These are phyloP conservation scores for Silene conica DNA, from an alignment of 148 eudicot genomes.

Conservation along the genomic window DNA sequence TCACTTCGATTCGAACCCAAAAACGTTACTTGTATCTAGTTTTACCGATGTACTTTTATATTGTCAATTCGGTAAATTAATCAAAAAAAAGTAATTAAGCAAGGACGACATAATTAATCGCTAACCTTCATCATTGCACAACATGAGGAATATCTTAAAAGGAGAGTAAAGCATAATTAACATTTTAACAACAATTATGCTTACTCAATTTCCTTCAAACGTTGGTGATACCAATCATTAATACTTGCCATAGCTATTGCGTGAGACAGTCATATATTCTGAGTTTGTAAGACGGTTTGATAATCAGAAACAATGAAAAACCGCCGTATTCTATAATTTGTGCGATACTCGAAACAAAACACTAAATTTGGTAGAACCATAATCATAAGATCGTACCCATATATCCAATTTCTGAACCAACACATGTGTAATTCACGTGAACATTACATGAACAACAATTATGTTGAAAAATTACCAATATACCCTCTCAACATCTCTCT, in stretches of 20 bases:
- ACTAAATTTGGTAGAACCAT: neutral
- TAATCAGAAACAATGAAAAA: too few relatives aligned
- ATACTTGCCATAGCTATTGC: neutral
- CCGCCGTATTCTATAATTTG: too few relatives aligned
- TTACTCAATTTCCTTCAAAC: neutral
- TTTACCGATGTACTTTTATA: too few relatives aligned
- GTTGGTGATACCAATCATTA: neutral
- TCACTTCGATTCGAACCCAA: neutral
- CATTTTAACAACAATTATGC: constrained; percentile 15
- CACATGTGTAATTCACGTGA: constrained; percentile 26
- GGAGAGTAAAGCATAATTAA: constrained; percentile 18
- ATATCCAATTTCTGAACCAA: neutral
- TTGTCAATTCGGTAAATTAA: too few relatives aligned
- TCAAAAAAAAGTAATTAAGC: neutral
- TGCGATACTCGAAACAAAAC: neutral
- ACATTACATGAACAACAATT: neutral
- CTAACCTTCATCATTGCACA: constrained; percentile 18
- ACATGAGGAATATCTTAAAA: constrained; percentile 30
- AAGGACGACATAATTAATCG: constrained; percentile 5
- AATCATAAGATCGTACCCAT: too few relatives aligned
- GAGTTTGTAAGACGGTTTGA: too few relatives aligned
- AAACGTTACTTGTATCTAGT: neutral
- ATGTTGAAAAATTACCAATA: constrained; percentile 14
- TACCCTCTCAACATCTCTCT: constrained; percentile 14
- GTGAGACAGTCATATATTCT: too few relatives aligned